A percentile compares a stretch with the other conserved stretches of the same genome.
Evolutionary conservation across 306 rosid genomes (phyloP).

Genomic region (Quercus gilva): DNA sequence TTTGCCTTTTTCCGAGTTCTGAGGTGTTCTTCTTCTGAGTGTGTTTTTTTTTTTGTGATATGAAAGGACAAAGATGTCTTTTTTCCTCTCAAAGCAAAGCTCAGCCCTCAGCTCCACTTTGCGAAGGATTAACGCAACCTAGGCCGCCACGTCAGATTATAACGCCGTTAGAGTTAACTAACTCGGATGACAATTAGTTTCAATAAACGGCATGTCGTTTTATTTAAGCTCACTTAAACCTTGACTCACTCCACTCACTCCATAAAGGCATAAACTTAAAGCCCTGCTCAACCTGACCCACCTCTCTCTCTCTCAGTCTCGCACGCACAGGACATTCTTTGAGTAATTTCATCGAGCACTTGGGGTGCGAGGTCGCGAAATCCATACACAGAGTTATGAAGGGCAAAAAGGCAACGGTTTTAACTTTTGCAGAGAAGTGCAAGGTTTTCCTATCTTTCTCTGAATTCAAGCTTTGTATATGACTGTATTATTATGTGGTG

Average conservation of each 20-base stretch:
- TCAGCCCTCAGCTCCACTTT: no score
- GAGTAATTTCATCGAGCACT: slow-evolving; percentile 40
- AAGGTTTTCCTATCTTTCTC: slow-evolving; percentile 40
- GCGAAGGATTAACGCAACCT: no score
- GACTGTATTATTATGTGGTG: neutral
- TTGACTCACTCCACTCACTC: no score
- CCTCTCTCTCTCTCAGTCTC: neutral
- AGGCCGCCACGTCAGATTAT: no score
- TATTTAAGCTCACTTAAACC: neutral
- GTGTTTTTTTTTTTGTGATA: neutral
- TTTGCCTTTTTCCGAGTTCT: neutral
- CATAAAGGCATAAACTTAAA: neutral
- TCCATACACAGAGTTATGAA: slow-evolving; percentile 35
- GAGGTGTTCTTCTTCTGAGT: no score
- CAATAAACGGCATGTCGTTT: neutral
- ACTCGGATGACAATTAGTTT: neutral
- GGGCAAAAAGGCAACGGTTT: slow-evolving; percentile 46
- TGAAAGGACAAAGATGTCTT: no score
- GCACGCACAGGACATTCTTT: neutral
- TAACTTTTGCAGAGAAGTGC: slow-evolving; percentile 78
- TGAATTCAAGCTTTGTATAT: neutral
- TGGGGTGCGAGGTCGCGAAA: slow-evolving; percentile 31
- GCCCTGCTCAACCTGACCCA: neutral
- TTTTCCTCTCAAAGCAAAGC: no score
- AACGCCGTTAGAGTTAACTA: no score